Evolutionary conservation across 2,329 filamentous ascomycete species (phyloP), one percentile per base, ranked within the genome.

Genomic region (Aspergillus fumigatiaffinis): DNA sequence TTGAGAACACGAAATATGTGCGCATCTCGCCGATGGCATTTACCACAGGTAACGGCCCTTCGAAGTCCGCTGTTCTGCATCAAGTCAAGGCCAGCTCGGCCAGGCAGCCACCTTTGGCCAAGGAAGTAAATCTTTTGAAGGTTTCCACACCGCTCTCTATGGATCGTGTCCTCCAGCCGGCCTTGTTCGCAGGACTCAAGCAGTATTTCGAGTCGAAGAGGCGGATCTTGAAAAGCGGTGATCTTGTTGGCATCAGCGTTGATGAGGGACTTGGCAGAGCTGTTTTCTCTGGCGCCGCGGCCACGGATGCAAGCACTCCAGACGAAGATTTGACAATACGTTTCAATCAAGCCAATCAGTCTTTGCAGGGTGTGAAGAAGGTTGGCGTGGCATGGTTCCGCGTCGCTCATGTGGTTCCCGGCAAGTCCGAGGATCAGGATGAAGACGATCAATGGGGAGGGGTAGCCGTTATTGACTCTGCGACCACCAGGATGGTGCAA

Each of bases 61-160:
- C 83, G 75, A 63, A 87, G 82, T 28, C 87, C 79, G 20, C 85
- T 79, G 68, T 87, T 80, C 51, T 82, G 80, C 71, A 79, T 26
- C 77, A 75, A 35, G 66, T 73, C 68, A 81, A 77, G 63, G 75
- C 74, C 58, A 78, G 72, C 58, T 71, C 66, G 53, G 68, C 60
- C 38, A 80, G 79, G 32, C 73, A 79, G 20, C 86, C 86, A 3
- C 86, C 86, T 20, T 73, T 82, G 38, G 86, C 86, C 0, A 87
- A 84, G 63, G 92, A 97, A 68, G 90, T 97, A 53, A 95, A 90
- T 0, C 80, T 99, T 44, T 83, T 93, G 50, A 94, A 96, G 65
- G 86, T 99, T 46, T 88, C 92, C 10, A 96, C 92, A 0, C 94
- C 94, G 0, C 80, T 94, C 7, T 93, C 92, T 0, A 92, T 90